These are phyloP conservation scores for Pichia kudriavzevii DNA, from an alignment of 1,139 yeast genomes.

Conservation along the genomic window DNA sequence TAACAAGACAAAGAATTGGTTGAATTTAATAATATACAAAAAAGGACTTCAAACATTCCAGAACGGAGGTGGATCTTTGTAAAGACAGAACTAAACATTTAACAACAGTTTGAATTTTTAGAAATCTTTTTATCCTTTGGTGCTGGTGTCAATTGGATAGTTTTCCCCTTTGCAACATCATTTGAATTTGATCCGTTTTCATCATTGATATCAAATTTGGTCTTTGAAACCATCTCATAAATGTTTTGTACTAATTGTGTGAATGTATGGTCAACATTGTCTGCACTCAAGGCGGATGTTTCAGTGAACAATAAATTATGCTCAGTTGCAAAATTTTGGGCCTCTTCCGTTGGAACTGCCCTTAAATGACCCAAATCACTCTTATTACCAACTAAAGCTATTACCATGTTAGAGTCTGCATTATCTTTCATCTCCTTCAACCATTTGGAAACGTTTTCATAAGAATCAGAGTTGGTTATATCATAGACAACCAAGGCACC, in stretches of 20 bases:
- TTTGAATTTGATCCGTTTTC: constrained; percentile 43
- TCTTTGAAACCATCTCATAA: constrained; percentile 85
- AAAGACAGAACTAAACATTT: constrained; percentile 15
- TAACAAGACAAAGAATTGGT: too few relatives aligned
- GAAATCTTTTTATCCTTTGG: constrained; percentile 70
- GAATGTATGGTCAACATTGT: constrained; percentile 91
- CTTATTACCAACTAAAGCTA: constrained; percentile 94
- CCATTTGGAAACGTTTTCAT: constrained; percentile 94
- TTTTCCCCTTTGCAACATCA: constrained; percentile 50
- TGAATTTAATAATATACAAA: constrained; percentile 6
- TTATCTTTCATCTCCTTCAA: constrained; percentile 90
- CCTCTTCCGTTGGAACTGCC: constrained; percentile 97
- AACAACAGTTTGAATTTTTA: constrained; percentile 65
- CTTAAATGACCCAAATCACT: constrained; percentile 92
- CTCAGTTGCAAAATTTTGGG: constrained; percentile 90
- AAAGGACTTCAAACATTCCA: background rate
- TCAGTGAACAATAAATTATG: constrained; percentile 89
- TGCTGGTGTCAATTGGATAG: constrained; percentile 88
- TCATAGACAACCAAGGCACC: constrained; percentile 96
- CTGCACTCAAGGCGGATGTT: constrained; percentile 93
- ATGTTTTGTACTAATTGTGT: constrained; percentile 87
- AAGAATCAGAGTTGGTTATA: constrained; percentile 85
- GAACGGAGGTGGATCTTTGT: too few relatives aligned
- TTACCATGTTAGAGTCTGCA: constrained; percentile 94
- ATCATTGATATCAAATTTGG: constrained; percentile 69